Percentiles rank a stretch among this genome's conserved stretches.
Evolutionary conservation across 805 yeast genomes (phyloP).

Genomic region (Starmerella geochares): DNA sequence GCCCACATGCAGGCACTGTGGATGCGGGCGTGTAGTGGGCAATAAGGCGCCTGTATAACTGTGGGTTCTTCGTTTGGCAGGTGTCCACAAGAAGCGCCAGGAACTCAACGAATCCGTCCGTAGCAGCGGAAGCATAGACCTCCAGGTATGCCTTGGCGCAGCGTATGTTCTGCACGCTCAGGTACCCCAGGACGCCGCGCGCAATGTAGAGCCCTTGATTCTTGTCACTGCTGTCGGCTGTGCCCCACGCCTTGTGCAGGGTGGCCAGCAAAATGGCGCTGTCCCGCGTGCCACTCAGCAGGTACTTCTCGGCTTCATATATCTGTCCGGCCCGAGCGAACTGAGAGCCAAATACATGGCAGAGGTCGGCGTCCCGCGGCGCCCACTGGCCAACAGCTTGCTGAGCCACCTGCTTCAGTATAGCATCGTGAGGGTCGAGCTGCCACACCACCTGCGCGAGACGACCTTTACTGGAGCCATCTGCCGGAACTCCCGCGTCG

Average conservation of each 20-base stretch:
- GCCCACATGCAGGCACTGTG: slow-evolving; percentile 31
- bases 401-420: slow-evolving; percentile 55
- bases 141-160: slow-evolving; percentile 41
- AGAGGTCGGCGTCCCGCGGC: slow-evolving; percentile 55
- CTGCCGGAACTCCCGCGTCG: slow-evolving; percentile 38
- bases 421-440: slow-evolving; percentile 46
- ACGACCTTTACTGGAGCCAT: slow-evolving; percentile 39
- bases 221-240: slow-evolving; percentile 1
- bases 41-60: slow-evolving; percentile 45
- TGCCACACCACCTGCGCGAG: slow-evolving; percentile 37
- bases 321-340: slow-evolving; percentile 40
- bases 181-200: slow-evolving; percentile 67
- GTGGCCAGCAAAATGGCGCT: slow-evolving; percentile 37
- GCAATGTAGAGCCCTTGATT: slow-evolving; percentile 29
- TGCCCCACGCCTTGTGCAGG: slow-evolving; percentile 32
- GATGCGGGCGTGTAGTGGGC: slow-evolving; percentile 38
- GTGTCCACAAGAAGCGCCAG: slow-evolving; percentile 55
- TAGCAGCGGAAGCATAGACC: slow-evolving; percentile 15
- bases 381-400: slow-evolving; percentile 55
- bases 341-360: slow-evolving; percentile 62
- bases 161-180: slow-evolving; percentile 55
- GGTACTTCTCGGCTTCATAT: slow-evolving; percentile 62
- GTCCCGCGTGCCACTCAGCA: slow-evolving; percentile 55
- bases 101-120: slow-evolving; percentile 41
- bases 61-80: slow-evolving; percentile 44